A percentile compares a stretch with the other conserved stretches of the same genome.
phyloP scores from a whole-genome alignment of 73 alveolate genomes.

The Paramecium caudatum region DNA sequence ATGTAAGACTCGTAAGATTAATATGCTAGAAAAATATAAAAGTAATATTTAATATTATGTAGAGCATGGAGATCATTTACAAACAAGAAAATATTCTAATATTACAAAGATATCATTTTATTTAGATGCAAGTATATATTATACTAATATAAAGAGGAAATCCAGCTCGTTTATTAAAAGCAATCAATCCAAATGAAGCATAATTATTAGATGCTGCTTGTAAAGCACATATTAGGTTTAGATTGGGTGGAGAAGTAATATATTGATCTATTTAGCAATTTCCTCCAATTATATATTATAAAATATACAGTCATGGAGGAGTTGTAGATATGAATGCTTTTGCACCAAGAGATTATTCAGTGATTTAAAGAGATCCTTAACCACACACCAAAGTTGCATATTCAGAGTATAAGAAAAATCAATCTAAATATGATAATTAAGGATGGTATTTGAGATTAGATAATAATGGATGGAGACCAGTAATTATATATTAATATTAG shows the following conservation, averaged over 20 bases:
- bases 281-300: slow-evolving; percentile 94
- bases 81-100: slow-evolving; percentile 87
- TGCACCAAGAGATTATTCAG: slow-evolving; percentile 94
- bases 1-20: slow-evolving; percentile 40
- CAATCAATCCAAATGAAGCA: slow-evolving; percentile 91
- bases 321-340: slow-evolving; percentile 88
- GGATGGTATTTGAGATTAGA: slow-evolving; percentile 95
- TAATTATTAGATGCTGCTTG: slow-evolving; percentile 87
- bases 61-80: slow-evolving; percentile 91
- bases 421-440: slow-evolving; percentile 78
- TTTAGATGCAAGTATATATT: slow-evolving; percentile 83
- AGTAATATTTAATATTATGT: not conserved
- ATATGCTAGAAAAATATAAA: slow-evolving; percentile 76
- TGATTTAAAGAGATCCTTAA: slow-evolving; percentile 74
- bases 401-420: slow-evolving; percentile 77
- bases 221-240: slow-evolving; percentile 89
- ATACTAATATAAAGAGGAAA: slow-evolving; percentile 82
- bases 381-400: slow-evolving; percentile 48
- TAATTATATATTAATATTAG: slow-evolving; percentile 69
- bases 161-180: slow-evolving; percentile 87
- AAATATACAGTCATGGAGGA: slow-evolving; percentile 92
- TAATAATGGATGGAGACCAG: slow-evolving; percentile 97
- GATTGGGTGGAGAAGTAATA: slow-evolving; percentile 90
- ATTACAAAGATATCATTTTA: slow-evolving; percentile 89
- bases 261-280: slow-evolving; percentile 75